Evolutionary conservation across 2,329 filamentous ascomycete genomes (phyloP).

Genomic region (Fusarium sp.): DNA sequence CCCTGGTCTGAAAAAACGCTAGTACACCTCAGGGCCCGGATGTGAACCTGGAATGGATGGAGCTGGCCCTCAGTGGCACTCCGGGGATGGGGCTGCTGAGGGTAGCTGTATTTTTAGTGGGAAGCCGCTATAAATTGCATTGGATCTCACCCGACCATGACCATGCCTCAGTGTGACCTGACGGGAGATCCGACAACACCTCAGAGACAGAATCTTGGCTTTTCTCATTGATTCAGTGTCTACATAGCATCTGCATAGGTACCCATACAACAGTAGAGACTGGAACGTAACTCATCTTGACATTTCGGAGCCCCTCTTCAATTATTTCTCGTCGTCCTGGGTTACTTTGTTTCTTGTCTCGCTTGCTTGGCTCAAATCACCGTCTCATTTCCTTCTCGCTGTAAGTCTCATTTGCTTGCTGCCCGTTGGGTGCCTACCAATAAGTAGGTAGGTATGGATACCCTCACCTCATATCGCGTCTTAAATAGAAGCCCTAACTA

Average conservation of each 20-base stretch:
- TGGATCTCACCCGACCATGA: background rate
- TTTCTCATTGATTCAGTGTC: background rate
- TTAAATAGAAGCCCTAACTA: background rate
- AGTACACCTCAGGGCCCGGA: conserved; percentile 6
- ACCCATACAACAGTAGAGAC: conserved; percentile 8
- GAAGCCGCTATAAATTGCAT: conserved; percentile 20
- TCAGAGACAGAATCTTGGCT: conserved; percentile 12
- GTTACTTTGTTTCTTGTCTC: conserved; percentile 30
- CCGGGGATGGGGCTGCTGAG: conserved; percentile 25
- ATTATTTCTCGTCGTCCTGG: conserved; percentile 19
- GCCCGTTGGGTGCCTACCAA: conserved; percentile 29
- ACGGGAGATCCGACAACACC: background rate
- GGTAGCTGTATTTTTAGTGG: conserved; percentile 17
- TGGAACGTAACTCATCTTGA: conserved; percentile 27
- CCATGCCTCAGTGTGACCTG: background rate
- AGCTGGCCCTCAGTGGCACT: conserved; percentile 1
- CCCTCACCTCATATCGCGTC: conserved; percentile 13
- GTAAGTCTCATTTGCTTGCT: conserved; percentile 35
- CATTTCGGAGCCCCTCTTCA: conserved; percentile 8
- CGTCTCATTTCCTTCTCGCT: conserved; percentile 30
- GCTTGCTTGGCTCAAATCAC: conserved; percentile 26
- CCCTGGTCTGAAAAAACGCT: conserved; percentile 18
- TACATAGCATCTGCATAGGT: background rate
- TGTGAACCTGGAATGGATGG: conserved; percentile 26
- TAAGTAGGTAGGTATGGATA: conserved; percentile 24